phyloP scores from a whole-genome alignment of 2,329 filamentous ascomycete species.

The Dothiorella sarmentorum region DNA sequence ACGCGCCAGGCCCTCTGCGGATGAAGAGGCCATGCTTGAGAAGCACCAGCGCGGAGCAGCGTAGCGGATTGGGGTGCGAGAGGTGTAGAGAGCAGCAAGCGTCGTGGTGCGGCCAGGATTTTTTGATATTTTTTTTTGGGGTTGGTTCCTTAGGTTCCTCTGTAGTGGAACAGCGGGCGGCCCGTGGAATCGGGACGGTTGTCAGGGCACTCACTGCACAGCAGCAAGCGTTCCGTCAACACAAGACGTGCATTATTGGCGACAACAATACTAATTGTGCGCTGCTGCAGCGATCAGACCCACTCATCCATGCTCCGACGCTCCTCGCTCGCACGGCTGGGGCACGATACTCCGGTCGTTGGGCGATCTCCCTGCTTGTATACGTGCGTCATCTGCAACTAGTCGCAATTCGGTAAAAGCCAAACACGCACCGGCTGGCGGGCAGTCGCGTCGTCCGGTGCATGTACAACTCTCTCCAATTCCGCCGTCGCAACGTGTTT shows the following conservation, averaged over 20 bases:
- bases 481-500: slow-evolving; percentile 11
- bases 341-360: slow-evolving; percentile 1
- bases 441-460: neutral
- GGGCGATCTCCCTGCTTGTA: slow-evolving; percentile 11
- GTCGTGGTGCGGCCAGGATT: neutral
- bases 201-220: neutral
- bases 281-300: slow-evolving; percentile 1
- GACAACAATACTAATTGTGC: neutral
- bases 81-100: neutral
- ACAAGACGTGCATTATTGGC: neutral
- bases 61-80: neutral
- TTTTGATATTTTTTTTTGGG: neutral
- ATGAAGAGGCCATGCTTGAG: slow-evolving; percentile 14
- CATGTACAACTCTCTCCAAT: slow-evolving; percentile 11
- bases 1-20: slow-evolving; percentile 8
- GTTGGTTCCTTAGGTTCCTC: too few relatives aligned
- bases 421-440: slow-evolving; percentile 12
- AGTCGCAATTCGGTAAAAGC: slow-evolving; percentile 13
- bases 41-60: neutral
- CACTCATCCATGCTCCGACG: too few relatives aligned
- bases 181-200: neutral
- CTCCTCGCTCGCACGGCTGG: slow-evolving; percentile 12
- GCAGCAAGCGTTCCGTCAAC: neutral
- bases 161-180: too few relatives aligned
- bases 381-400: slow-evolving; percentile 10